Evolutionary conservation across 306 rosid genomes (phyloP).

Genomic region (Quercus ilex): DNA sequence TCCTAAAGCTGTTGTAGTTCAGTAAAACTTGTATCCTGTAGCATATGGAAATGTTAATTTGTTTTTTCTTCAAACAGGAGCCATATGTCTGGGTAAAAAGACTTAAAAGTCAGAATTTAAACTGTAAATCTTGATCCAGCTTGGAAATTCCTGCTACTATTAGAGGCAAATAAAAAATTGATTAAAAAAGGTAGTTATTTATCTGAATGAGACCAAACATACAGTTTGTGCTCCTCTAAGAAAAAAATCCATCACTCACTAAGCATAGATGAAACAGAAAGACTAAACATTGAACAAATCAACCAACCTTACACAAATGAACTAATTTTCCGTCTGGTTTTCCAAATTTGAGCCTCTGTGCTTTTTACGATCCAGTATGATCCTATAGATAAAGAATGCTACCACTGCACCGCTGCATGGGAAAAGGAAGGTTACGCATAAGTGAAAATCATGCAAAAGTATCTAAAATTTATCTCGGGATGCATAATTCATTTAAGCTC

Average conservation of each 20-base stretch:
- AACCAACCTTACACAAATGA: conserved; percentile 35
- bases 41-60: background rate
- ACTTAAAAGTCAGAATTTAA: conserved; percentile 23
- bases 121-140: conserved; percentile 7
- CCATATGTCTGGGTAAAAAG: background rate
- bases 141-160: conserved; percentile 12
- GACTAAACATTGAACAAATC: background rate
- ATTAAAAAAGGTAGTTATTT: background rate
- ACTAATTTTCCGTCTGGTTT: conserved; percentile 40
- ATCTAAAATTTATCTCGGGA: background rate
- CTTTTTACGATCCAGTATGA: conserved; percentile 38
- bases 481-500: background rate
- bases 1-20: background rate
- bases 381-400: conserved; percentile 64
- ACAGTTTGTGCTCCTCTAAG: background rate
- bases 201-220: background rate
- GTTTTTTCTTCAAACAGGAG: background rate
- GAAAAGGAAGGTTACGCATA: conserved; percentile 8
- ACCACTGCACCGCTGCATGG: conserved; percentile 69
- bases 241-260: background rate
- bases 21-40: background rate
- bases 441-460: background rate
- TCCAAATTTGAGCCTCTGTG: conserved; percentile 42
- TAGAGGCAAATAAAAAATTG: background rate
- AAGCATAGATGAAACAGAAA: background rate